Evolutionary conservation across 106 monocot genomes (phyloP).

Genomic region (Dioscorea dumetorum): DNA sequence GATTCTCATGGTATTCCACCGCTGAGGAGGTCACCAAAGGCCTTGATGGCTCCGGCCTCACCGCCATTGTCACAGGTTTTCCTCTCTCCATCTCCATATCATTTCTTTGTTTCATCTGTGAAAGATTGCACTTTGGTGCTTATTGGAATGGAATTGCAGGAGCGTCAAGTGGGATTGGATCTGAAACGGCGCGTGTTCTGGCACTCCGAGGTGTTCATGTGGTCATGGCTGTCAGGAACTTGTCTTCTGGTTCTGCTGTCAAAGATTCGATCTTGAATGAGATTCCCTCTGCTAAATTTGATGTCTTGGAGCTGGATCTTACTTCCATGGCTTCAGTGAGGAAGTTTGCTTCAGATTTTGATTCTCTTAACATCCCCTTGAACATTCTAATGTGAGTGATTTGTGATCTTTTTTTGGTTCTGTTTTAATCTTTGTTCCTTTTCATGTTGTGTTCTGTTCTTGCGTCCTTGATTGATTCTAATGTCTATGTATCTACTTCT

Average conservation of each 20-base stretch:
- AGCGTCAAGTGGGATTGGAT: slow-evolving; percentile 73
- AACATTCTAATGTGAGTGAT: slow-evolving; percentile 56
- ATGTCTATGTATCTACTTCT: background rate
- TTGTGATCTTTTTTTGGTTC: background rate
- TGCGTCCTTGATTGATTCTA: background rate
- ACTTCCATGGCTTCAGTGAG: slow-evolving; percentile 52
- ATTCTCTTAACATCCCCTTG: slow-evolving; percentile 34
- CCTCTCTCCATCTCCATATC: background rate
- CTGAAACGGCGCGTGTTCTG: slow-evolving; percentile 53
- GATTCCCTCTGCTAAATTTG: slow-evolving; percentile 38
- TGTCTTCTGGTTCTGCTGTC: slow-evolving; percentile 27
- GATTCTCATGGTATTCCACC: slow-evolving; percentile 1
- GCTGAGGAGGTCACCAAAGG: slow-evolving; percentile 13
- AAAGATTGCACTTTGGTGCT: background rate
- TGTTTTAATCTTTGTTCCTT: background rate
- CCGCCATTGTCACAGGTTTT: slow-evolving; percentile 12
- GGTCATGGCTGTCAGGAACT: slow-evolving; percentile 54
- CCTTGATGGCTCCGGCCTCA: slow-evolving; percentile 6
- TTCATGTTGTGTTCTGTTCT: no score
- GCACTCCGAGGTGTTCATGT: slow-evolving; percentile 63
- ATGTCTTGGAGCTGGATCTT: slow-evolving; percentile 72
- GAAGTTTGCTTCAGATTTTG: slow-evolving; percentile 52
- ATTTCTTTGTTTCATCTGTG: background rate
- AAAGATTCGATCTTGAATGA: slow-evolving; percentile 41
- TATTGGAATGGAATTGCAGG: slow-evolving; percentile 26